Evolutionary conservation across 176 grass and related monocot genomes (phyloP), one percentile per base, ranked within the genome.

Genomic region (Secale cereale): DNA sequence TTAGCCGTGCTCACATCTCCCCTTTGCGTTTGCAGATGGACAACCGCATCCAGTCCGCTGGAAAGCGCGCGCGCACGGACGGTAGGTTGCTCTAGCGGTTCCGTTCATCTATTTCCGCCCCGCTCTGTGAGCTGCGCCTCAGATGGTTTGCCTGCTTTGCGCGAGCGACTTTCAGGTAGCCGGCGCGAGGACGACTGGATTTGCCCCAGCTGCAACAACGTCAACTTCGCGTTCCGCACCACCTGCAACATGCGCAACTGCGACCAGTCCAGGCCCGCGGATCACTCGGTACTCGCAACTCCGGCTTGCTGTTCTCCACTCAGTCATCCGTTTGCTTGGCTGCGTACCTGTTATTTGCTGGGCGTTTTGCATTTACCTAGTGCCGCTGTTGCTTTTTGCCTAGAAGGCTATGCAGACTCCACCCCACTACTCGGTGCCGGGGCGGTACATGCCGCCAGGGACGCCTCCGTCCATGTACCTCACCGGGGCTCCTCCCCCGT

Each of bases 231-330:
- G 14, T 97, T 97, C 83, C 88, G 94, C 77, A 97, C 92, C 31
- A 92, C 94, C 39, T 97, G 94, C 88, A 97, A 97, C 65, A 97
- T 97, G 94, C 94, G 94, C 57, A 97, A 66, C 30, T 97, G 94
- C 61, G 87, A 92, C 78, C 94, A 97, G 73, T 88, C 94, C 11
- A 88, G 89, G 76, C 94, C 94, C 12, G 71, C 79, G 1, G 92
- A 97, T 20, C 87, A 92, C 74, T 78, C 87, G 75, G 94, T 97
- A 76, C 28, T 29, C 25, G 17, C 43, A 10, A 10, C 73, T 11
- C 20, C 67, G 79, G 68, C 29, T 82, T 13, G 40, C 46, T 52
- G 41, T 61, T 41, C 3, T 10, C 0, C 0, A 16, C 11, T 78
- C 45, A 52, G 19, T 52, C 48, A 72, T 45, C 63, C 15, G 29